Conservation (phyloP, 371 early-diverging fungal species). For the Astathelohania contejeani region DNA sequence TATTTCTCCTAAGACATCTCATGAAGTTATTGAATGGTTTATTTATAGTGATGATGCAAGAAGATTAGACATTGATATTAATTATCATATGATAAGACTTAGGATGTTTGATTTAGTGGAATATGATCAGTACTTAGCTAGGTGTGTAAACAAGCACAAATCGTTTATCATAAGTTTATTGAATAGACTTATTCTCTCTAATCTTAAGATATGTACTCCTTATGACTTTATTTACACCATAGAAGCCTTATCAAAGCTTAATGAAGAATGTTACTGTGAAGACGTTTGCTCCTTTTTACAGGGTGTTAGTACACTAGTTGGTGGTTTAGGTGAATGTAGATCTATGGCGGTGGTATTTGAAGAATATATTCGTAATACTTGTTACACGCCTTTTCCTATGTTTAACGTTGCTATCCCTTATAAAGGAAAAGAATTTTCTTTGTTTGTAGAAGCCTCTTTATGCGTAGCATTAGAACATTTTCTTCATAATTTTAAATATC, state of each 20-base stretch:
- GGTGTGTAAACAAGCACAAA: constrained; percentile 21
- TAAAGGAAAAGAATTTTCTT: not conserved
- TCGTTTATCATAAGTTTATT: constrained; percentile 37
- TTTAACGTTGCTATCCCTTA: not conserved
- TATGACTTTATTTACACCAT: constrained; percentile 52
- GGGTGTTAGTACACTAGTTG: not conserved
- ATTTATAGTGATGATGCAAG: constrained; percentile 49
- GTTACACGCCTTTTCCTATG: too few species aligned
- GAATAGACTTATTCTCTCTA: constrained; percentile 20
- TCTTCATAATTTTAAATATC: not conserved
- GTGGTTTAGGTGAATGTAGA: too few species aligned
- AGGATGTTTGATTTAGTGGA: constrained; percentile 31
- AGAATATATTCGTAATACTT: not conserved
- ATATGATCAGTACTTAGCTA: constrained; percentile 48
- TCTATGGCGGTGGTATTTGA: not conserved
- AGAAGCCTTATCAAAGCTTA: constrained; percentile 41
- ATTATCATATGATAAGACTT: constrained; percentile 32
- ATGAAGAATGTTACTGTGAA: not conserved
- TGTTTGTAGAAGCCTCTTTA: not conserved
- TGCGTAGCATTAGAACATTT: not conserved
- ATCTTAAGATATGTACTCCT: constrained; percentile 40
- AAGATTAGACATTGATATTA: constrained; percentile 43
- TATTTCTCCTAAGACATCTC: constrained; percentile 39
- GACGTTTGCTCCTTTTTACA: not conserved
- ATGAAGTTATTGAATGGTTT: constrained; percentile 49